A percentile compares a stretch with the other conserved stretches of the same genome.
Conservation (phyloP, 2,329 filamentous ascomycete species). For the Bipolaris zeicola region DNA sequence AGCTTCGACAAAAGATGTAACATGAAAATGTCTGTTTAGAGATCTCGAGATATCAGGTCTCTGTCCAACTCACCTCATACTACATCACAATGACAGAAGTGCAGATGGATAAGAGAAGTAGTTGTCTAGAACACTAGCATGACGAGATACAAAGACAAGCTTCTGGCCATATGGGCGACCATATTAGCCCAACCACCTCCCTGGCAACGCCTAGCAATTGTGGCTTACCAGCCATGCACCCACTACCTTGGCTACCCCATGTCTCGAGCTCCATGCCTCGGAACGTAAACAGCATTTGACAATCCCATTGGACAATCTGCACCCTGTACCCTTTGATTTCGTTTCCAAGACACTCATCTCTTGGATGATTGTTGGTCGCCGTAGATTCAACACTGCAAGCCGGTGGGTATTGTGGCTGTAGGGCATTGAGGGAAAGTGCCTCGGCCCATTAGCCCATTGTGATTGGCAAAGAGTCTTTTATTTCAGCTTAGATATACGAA, state of each 20-base stretch:
- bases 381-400: not conserved
- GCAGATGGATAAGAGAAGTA: not conserved
- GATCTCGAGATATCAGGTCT: no score
- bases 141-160: not conserved
- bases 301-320: slow-evolving; percentile 5
- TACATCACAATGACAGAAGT: not conserved
- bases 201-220: not conserved
- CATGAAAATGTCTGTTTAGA: no score
- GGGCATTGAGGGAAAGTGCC: not conserved
- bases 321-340: not conserved
- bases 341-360: not conserved
- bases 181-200: not conserved
- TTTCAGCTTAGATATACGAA: not conserved
- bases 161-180: not conserved
- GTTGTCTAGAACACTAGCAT: not conserved
- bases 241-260: slow-evolving; percentile 2
- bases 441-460: not conserved
- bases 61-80: not conserved
- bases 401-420: not conserved
- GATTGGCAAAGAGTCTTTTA: not conserved
- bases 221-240: slow-evolving; percentile 8
- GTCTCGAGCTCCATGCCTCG: slow-evolving; percentile 7
- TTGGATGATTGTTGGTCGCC: not conserved
- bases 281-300: slow-evolving; percentile 6
- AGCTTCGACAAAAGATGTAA: not conserved